Conservation (phyloP, 805 yeast genomes). For the Candida sphagnicola region DNA sequence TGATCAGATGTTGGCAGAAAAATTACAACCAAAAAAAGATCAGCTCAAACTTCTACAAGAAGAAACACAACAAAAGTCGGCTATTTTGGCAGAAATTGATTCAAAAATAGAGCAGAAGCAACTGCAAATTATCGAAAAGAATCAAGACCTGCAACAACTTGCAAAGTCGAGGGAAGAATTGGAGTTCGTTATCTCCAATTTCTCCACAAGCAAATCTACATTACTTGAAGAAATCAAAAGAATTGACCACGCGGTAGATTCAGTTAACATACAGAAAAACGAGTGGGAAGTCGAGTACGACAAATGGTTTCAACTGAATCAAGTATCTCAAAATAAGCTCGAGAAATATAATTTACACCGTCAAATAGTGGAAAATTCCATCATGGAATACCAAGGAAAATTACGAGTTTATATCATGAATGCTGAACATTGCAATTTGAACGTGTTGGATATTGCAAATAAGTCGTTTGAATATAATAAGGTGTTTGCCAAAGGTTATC, state of each 20-base stretch:
- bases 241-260: slow-evolving; percentile 15
- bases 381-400: slow-evolving; percentile 29
- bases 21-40: background rate
- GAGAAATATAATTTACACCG: slow-evolving; percentile 34
- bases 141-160: slow-evolving; percentile 5
- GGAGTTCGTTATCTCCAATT: slow-evolving; percentile 16
- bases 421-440: background rate
- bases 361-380: slow-evolving; percentile 47
- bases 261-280: slow-evolving; percentile 14
- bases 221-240: slow-evolving; percentile 16
- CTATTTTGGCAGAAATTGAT: slow-evolving; percentile 3
- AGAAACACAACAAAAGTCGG: slow-evolving; percentile 9
- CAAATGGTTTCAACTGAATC: slow-evolving; percentile 14
- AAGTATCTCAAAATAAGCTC: slow-evolving; percentile 20
- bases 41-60: background rate
- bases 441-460: slow-evolving; percentile 5
- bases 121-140: slow-evolving; percentile 3
- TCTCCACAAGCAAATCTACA: slow-evolving; percentile 11
- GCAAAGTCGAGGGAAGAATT: slow-evolving; percentile 8
- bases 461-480: slow-evolving; percentile 16
- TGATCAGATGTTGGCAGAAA: slow-evolving; percentile 7
- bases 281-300: slow-evolving; percentile 17
- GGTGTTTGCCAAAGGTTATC: slow-evolving; percentile 5
- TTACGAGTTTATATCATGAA: slow-evolving; percentile 21
- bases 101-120: slow-evolving; percentile 4